Percentiles rank a stretch among this genome's conserved stretches.
Evolutionary conservation across 192 early-diverging fungal genomes (phyloP).

Genomic region (Coemansia sp.): DNA sequence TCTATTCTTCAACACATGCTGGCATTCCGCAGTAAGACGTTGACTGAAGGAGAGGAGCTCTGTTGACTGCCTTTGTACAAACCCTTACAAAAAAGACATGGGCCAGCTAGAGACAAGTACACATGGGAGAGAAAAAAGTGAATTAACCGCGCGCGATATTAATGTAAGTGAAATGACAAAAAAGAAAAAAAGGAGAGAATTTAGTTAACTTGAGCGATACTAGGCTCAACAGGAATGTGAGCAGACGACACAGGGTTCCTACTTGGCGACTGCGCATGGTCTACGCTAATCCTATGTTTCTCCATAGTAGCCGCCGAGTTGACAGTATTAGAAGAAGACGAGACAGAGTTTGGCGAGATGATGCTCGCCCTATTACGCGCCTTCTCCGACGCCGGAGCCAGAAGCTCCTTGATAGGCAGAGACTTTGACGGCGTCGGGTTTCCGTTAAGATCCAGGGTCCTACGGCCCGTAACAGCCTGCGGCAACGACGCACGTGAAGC

Average conservation of each 20-base stretch:
- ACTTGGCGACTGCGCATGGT: background rate
- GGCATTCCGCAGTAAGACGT: background rate
- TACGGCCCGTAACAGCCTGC: constrained; percentile 5
- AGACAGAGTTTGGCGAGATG: constrained; percentile 20
- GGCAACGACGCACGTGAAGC: constrained; percentile 36
- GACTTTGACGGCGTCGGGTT: constrained; percentile 42
- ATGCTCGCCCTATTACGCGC: constrained; percentile 44
- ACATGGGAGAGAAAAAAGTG: background rate
- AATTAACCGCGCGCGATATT: background rate
- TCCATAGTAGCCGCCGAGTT: background rate
- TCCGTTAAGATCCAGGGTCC: constrained; percentile 26
- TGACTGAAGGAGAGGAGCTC: background rate
- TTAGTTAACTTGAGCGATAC: background rate
- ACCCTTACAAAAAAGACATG: too few species aligned
- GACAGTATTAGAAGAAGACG: constrained; percentile 22
- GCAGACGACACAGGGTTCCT: background rate
- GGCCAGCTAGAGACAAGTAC: too few species aligned
- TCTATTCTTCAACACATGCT: background rate
- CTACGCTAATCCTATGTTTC: constrained; percentile 35
- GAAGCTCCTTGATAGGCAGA: constrained; percentile 52
- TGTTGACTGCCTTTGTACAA: background rate
- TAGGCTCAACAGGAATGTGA: background rate
- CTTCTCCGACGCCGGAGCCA: constrained; percentile 50
- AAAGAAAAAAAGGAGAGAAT: background rate
- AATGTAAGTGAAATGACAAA: background rate